Conservation (phyloP, 768 basidiomycete species). For the Leccinum boreale region DNA sequence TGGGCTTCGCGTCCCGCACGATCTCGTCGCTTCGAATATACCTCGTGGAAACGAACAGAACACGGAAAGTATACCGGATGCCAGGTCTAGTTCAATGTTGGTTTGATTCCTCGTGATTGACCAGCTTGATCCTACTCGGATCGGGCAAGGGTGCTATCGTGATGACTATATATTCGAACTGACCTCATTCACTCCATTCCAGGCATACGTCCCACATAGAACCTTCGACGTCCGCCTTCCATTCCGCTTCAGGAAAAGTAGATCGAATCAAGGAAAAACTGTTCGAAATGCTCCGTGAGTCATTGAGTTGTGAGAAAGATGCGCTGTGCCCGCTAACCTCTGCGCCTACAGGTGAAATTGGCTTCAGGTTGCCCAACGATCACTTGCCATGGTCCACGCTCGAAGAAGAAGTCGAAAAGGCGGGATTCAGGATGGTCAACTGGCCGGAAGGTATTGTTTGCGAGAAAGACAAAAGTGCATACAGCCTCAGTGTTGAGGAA, state of each 20-base stretch:
- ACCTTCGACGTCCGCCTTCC: not conserved
- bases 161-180: not conserved
- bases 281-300: constrained; percentile 8
- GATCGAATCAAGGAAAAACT: not conserved
- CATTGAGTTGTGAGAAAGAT: not conserved
- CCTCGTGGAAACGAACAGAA: not conserved
- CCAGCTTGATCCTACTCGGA: not conserved
- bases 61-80: not conserved
- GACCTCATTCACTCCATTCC: not conserved
- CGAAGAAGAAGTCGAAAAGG: not conserved
- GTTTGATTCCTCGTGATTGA: not conserved
- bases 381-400: not conserved
- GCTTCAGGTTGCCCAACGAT: not conserved
- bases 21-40: not conserved
- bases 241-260: not conserved
- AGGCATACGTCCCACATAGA: not conserved
- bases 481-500: not conserved
- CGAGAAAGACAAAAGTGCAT: not conserved
- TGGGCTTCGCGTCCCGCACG: not conserved
- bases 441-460: not conserved
- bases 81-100: not conserved
- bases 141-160: not conserved
- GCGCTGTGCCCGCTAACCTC: not conserved
- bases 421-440: not conserved
- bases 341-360: not conserved